phyloP scores from a whole-genome alignment of 208 protist genomes.

The Crithidia bombi region DNA sequence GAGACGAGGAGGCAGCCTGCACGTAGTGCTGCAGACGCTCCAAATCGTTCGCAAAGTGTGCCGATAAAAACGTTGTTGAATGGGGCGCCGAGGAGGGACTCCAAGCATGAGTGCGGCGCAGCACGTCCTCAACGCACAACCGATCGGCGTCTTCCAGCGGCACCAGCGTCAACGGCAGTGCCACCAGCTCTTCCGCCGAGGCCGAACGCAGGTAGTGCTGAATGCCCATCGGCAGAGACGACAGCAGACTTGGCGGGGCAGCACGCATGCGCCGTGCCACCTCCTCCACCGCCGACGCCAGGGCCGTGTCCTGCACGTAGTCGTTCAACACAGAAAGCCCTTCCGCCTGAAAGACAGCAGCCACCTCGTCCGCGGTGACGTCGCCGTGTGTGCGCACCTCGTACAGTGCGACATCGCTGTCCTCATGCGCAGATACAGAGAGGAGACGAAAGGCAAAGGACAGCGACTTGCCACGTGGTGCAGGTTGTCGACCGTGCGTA shows the following conservation, averaged over 20 bases:
- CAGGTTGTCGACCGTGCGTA: not conserved
- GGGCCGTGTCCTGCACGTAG: conserved; percentile 55
- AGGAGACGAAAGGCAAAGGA: conserved; percentile 48
- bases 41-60: conserved; percentile 7
- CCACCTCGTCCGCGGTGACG: conserved; percentile 68
- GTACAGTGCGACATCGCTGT: conserved; percentile 63
- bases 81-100: not conserved
- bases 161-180: conserved; percentile 43
- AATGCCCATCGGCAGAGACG: conserved; percentile 45
- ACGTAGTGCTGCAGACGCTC: conserved; percentile 18
- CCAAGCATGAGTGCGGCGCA: not conserved
- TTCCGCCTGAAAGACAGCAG: conserved; percentile 59
- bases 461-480: conserved; percentile 20
- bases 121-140: conserved; percentile 14
- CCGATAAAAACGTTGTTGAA: too few relatives aligned
- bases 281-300: conserved; percentile 46
- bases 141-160: conserved; percentile 40
- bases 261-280: conserved; percentile 30
- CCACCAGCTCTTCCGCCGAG: conserved; percentile 62
- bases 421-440: conserved; percentile 32
- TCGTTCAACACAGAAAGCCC: conserved; percentile 74
- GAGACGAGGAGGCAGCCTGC: not conserved
- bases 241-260: conserved; percentile 22
- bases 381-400: conserved; percentile 55
- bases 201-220: conserved; percentile 54